Evolutionary conservation across 768 basidiomycete species (phyloP), one percentile per base, ranked within the genome.

Genomic region (Suillus luteus): DNA sequence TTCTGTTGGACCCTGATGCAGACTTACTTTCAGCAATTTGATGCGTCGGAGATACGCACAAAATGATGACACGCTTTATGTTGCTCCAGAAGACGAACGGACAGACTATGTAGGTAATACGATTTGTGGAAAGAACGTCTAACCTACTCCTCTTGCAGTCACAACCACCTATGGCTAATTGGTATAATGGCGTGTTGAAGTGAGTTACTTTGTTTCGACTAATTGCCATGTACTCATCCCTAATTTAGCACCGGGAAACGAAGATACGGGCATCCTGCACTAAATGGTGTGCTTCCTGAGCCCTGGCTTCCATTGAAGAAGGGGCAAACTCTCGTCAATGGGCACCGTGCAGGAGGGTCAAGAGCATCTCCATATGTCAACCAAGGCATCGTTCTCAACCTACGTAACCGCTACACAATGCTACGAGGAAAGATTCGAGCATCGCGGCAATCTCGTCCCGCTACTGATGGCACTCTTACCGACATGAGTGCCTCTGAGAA

Each of bases 131-230:
- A 17, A 22, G 59, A 38, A 10, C 55, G 6, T 22, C 12, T 37
- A 17, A 19, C 2, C 6, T 19, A 41, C 31, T 33, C 38, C 44
- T 52, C 48, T 27, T 46, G 55, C 69, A 95, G 91, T 95, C 93
- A 0, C 96, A 99, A 75, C 96, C 96, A 0, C 96, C 96, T 0
- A 95, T 99, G 93, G 89, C 91, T 15, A 93, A 93, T 69, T 96
- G 93, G 88, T 98, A 94, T 74, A 84, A 83, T 51, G 96, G 96
- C 0, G 93, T 99, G 24, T 80, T 99, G 15, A 96, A 96, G 93
- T 93, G 73, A 68, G 81, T 69, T 27, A 6, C 41, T 51, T 22
- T 55, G 12, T 46, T 35, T 1, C 33, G 41, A 22, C 40, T 17
- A 12, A 24, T 52, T 70, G 14, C 5, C 64, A n/a, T 44, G 14